Evolutionary conservation across 78 protist genomes (phyloP), one percentile per base, ranked within the genome.

Genomic region (Planoprotostelium fungivorum): DNA sequence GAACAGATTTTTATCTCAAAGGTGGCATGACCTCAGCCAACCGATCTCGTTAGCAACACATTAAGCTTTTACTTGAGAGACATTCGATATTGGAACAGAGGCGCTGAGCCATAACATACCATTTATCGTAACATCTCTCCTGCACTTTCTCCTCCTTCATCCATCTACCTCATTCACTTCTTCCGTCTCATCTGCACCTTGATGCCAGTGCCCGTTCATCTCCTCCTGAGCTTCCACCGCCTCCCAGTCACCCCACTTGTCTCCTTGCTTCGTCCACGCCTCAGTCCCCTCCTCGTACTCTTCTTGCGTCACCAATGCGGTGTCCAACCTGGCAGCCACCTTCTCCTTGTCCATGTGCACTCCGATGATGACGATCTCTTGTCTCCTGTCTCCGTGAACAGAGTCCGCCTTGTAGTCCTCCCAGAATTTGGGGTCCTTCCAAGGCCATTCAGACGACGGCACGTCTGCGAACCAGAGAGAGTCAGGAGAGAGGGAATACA

Each of bases 331-430:
- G 31, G 31, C 73, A 5, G 31, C 16, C 73, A 51, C 73, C 73
- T 51, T 16, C 73, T 51, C 73, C 73, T 51, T 51, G 73, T 51
- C 16, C 73, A 51, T 51, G 73, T 51, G 73, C 31, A 34, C 29
- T 29, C 99, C 99, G 83, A 98, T 98, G 91, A 97, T 92, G 38
- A 98, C 98, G 34, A 98, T 37, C 91, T 97, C 98, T 63, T 96
- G 92, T 83, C 93, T 83, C 34, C 95, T 34, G 37, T 93, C 95
- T 85, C 95, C 95, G 36, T 34, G 51, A 29, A 90, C 90, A 85
- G 37, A 85, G 87, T 16, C 16, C 87, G 5, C 16, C 34, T 36
- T 16, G 16, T 85, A 85, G 16, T 85, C 36, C 5, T 25, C 16
- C 87, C 37, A 36, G 16, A 85, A 36, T 16, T 85, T 85, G 87